Percentiles rank a stretch among this genome's conserved stretches.
These are phyloP conservation scores for Akanthomyces uredinophilus DNA, from an alignment of 2,329 filamentous ascomycete genomes.

Conservation along the genomic window DNA sequence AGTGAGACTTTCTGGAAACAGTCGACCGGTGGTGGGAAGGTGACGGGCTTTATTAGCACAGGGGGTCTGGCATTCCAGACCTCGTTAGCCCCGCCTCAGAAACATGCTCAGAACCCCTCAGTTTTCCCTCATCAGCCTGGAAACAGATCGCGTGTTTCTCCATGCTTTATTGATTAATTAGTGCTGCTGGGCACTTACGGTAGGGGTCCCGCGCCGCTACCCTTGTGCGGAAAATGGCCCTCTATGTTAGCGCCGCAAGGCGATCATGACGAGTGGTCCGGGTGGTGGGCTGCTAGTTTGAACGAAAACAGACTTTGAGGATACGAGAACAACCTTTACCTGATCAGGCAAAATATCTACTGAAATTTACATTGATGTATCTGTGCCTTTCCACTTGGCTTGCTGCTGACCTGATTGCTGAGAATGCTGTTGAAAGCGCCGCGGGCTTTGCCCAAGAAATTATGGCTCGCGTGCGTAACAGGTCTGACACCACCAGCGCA, in stretches of 20 bases:
- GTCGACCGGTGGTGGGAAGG: background rate
- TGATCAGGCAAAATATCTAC: too few species aligned
- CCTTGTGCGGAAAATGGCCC: background rate
- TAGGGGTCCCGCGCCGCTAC: background rate
- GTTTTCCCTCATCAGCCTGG: background rate
- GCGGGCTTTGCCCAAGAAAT: background rate
- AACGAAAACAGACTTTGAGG: too few species aligned
- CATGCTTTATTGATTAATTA: background rate
- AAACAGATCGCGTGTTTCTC: background rate
- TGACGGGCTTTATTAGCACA: background rate
- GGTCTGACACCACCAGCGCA: constrained; percentile 1
- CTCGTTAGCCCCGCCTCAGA: background rate
- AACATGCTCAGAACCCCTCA: constrained; percentile 10
- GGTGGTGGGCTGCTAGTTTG: too few species aligned
- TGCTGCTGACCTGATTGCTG: too few species aligned
- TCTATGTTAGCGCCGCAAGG: background rate
- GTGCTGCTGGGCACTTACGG: too few species aligned
- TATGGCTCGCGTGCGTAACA: background rate
- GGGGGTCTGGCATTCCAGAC: background rate
- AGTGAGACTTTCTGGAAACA: background rate
- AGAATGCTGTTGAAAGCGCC: background rate
- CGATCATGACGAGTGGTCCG: background rate
- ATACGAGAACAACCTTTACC: too few species aligned
- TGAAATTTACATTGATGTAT: too few species aligned
- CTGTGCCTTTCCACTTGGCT: too few species aligned